Conservation (phyloP, 441 rosid genomes). For the Gossypium davidsonii region DNA sequence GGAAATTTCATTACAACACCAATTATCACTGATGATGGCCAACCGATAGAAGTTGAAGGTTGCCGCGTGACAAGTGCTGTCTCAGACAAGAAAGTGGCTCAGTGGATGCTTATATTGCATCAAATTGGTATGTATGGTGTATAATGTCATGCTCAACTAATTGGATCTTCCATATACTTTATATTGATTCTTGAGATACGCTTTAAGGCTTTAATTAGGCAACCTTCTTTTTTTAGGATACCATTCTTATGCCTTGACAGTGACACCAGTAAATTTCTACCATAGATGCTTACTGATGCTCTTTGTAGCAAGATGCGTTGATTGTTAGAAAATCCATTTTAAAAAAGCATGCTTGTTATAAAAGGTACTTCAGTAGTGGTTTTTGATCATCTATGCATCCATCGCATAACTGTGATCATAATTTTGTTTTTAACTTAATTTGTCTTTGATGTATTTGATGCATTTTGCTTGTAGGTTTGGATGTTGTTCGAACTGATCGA, state of each 20-base stretch:
- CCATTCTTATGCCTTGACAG: background rate
- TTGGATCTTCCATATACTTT: background rate
- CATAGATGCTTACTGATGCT: background rate
- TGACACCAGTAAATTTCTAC: slow-evolving; percentile 2
- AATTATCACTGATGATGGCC: slow-evolving; percentile 53
- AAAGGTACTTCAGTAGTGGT: background rate
- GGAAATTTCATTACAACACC: slow-evolving; percentile 55
- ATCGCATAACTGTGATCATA: background rate
- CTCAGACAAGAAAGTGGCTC: slow-evolving; percentile 49
- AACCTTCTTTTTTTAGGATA: background rate
- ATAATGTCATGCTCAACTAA: slow-evolving; percentile 10
- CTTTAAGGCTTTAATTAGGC: background rate
- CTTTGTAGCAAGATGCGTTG: slow-evolving; percentile 1
- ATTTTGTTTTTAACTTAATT: slow-evolving; percentile 5
- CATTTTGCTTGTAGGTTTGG: slow-evolving; percentile 56
- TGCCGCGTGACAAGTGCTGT: slow-evolving; percentile 27
- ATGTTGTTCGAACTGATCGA: slow-evolving; percentile 87
- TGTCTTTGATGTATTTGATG: slow-evolving; percentile 5
- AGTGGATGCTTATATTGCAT: slow-evolving; percentile 72
- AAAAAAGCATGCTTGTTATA: slow-evolving; percentile 1
- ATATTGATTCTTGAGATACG: background rate
- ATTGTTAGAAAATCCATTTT: background rate
- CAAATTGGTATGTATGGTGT: slow-evolving; percentile 59
- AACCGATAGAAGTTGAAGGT: slow-evolving; percentile 34
- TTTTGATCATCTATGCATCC: background rate